Percentiles rank a stretch among this genome's conserved stretches.
phyloP scores from a whole-genome alignment of 768 basidiomycete genomes.

The Termitomyces titanicus region DNA sequence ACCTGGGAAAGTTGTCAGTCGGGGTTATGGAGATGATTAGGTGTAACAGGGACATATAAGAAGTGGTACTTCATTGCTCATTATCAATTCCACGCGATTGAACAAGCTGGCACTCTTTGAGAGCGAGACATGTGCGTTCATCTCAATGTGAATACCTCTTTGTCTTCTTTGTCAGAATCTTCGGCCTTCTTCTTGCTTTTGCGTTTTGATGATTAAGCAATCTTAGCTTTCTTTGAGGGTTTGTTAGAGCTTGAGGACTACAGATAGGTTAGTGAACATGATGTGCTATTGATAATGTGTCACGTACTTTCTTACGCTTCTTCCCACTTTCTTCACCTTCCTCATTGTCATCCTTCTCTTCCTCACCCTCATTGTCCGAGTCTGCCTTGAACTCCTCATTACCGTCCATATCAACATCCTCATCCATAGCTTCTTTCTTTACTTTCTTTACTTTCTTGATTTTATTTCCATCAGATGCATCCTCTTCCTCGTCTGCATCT shows the following conservation, averaged over 20 bases:
- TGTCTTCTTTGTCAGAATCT: slow-evolving; percentile 46
- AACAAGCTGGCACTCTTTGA: slow-evolving; percentile 81
- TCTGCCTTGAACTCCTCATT: slow-evolving; percentile 44
- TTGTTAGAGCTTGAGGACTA: slow-evolving; percentile 38
- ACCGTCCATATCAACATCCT: slow-evolving; percentile 45
- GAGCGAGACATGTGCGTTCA: slow-evolving; percentile 87
- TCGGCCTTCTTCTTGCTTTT: slow-evolving; percentile 57
- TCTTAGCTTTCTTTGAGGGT: slow-evolving; percentile 45
- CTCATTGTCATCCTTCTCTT: slow-evolving; percentile 50
- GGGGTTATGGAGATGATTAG: too few relatives aligned
- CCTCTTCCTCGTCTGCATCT: slow-evolving; percentile 47
- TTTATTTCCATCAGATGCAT: slow-evolving; percentile 38
- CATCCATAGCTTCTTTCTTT: slow-evolving; percentile 41
- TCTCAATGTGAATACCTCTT: slow-evolving; percentile 68
- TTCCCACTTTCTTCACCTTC: slow-evolving; percentile 51
- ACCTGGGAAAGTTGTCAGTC: slow-evolving; percentile 42
- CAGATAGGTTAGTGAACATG: slow-evolving; percentile 9
- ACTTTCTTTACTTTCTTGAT: slow-evolving; percentile 42
- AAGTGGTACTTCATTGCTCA: slow-evolving; percentile 91
- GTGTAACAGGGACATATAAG: slow-evolving; percentile 47
- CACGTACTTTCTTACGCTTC: slow-evolving; percentile 66
- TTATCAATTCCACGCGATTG: slow-evolving; percentile 72
- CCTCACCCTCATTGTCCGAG: slow-evolving; percentile 52
- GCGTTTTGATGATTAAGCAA: slow-evolving; percentile 29
- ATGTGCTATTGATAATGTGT: background rate